A percentile compares a stretch with the other conserved stretches of the same genome.
Conservation (phyloP, 1,284 basidiomycete species). For the Microbotryomycetes sp. region DNA sequence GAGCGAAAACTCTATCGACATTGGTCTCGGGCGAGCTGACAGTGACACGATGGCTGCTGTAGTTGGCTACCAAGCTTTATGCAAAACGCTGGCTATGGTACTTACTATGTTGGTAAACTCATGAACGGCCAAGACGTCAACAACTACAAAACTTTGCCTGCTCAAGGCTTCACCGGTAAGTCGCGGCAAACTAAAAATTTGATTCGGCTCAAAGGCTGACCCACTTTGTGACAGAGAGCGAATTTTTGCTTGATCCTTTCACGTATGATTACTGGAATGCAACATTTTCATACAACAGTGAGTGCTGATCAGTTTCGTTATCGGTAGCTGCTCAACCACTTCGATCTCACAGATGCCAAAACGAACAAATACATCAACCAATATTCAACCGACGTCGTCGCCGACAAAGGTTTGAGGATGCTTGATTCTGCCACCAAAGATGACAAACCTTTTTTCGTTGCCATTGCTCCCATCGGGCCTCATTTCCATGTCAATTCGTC, state of each 20-base stretch:
- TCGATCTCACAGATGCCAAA: neutral
- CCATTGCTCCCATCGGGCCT: conserved; percentile 20
- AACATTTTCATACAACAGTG: neutral
- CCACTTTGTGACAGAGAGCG: conserved; percentile 13
- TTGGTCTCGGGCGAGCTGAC: no score
- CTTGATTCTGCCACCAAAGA: conserved; percentile 24
- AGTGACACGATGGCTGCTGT: no score
- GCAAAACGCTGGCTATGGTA: conserved; percentile 37
- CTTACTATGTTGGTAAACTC: conserved; percentile 38
- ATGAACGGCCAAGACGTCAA: conserved; percentile 38
- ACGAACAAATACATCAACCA: conserved; percentile 6
- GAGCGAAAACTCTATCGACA: no score
- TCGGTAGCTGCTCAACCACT: no score
- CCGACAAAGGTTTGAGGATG: conserved; percentile 31
- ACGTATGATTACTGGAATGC: conserved; percentile 39
- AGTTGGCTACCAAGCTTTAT: conserved; percentile 35
- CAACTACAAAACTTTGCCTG: conserved; percentile 16
- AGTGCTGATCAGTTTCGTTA: no score
- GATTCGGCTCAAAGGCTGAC: no score
- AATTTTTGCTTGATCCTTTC: conserved; percentile 38
- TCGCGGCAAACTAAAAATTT: no score
- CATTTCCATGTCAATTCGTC: conserved; percentile 5
- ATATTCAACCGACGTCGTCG: conserved; percentile 37
- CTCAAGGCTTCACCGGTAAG: neutral
- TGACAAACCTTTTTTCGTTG: conserved; percentile 36